Base-by-base conservation (phyloP, 371 early-diverging fungal genomes). In the Apophysomyces elegans region DNA sequence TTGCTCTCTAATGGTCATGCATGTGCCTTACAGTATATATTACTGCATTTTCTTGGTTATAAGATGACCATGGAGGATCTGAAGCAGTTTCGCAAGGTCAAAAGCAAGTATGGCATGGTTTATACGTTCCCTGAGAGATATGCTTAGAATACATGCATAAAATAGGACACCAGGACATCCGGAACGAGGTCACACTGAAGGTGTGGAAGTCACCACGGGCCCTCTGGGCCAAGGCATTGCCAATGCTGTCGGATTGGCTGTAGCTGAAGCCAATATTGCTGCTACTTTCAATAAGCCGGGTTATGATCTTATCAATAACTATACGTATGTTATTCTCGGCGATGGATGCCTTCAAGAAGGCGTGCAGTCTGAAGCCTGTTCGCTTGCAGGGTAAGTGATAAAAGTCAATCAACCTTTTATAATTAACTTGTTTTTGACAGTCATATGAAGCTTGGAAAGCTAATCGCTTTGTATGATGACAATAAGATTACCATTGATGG, bases 311-410 rank as follows among this genome's bases (percentile, higher is more conserved):
- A 85, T 98, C 72, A 86, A 91, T 79, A 94, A 95, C 84, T 76
- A 90, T 70, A 95, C 95, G 37, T 99, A 89, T 67, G 88, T 90
- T 71, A 88, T 99, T 57, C 78, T 91, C 46, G 99, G 99, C 71
- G 99, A 99, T 79, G 99, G 99, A 46, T 99, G 99, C 85, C 83
- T 98, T 68, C 99, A 99, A 81, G 99, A 99, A 85, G 99, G 99
- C 83, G 95, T 99, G 26, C 81, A 93, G 44, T 87, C 93, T 44
- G 99, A 99, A 81, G 97, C 99, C n/a, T 86, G 89, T 70, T 96
- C 99, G 7, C 86, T 99, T 65, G 99, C 99, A 57, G 99, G 99
- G 88, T 92, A 87, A 77, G 76, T 67, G 13, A 56, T 26, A 4
- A 41, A 58, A 64, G 13, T 44, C 58, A 8, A n/a, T 58, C 32